Percentiles rank a stretch among this genome's conserved stretches.
Conservation (phyloP, 257 asterid genomes). For the Nicotiana noctiflora region DNA sequence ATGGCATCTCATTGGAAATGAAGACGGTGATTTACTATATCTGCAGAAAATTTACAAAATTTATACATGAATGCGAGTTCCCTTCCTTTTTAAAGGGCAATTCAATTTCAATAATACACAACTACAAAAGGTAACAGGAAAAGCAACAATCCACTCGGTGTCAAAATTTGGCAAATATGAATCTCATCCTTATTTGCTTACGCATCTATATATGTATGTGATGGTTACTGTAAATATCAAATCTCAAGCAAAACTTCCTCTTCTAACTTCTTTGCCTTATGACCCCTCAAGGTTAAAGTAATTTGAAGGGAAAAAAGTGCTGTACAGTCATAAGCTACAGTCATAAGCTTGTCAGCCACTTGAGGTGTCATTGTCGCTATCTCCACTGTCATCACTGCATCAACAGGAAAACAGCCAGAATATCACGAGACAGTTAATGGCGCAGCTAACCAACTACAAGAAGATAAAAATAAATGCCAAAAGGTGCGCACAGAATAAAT, state of each 20-base stretch:
- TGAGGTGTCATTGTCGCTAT: slow-evolving; percentile 41
- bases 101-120: background rate
- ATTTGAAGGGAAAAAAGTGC: background rate
- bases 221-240: background rate
- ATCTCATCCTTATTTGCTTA: background rate
- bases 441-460: background rate
- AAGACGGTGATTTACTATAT: background rate
- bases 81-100: background rate
- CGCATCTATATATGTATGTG: background rate
- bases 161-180: slow-evolving; percentile 7
- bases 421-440: background rate
- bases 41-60: background rate
- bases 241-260: background rate
- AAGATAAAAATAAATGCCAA: background rate
- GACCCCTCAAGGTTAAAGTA: background rate
- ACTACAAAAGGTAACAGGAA: background rate
- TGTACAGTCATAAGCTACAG: background rate
- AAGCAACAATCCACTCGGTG: background rate
- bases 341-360: slow-evolving; percentile 24
- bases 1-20: background rate
- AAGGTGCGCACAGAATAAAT: background rate
- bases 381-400: slow-evolving; percentile 75
- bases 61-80: background rate
- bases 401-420: slow-evolving; percentile 13
- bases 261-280: background rate